A percentile compares a stretch with the other conserved stretches of the same genome.
These are phyloP conservation scores for Hamigera avellanea DNA, from an alignment of 495 filamentous ascomycete genomes.

Conservation along the genomic window DNA sequence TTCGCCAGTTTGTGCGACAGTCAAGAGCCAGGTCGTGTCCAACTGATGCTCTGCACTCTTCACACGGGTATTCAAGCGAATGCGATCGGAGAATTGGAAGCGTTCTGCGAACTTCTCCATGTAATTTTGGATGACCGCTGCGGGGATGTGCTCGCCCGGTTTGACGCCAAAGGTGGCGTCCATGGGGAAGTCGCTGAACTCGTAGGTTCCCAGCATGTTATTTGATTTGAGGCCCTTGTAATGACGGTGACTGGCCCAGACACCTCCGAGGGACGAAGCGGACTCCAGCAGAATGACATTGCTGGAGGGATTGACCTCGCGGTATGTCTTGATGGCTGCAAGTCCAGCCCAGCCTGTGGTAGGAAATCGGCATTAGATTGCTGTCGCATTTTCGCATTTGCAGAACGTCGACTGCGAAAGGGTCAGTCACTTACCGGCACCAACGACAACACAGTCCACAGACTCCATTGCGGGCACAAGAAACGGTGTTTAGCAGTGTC, in stretches of 20 bases:
- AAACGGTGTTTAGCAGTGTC: too few species aligned
- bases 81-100: conserved; percentile 41
- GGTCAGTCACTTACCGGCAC: conserved; percentile 25
- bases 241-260: conserved; percentile 53
- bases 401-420: neutral
- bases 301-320: conserved; percentile 38
- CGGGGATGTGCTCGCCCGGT: conserved; percentile 57
- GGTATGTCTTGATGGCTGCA: conserved; percentile 48
- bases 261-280: conserved; percentile 50
- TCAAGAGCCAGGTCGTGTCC: conserved; percentile 31
- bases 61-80: conserved; percentile 43
- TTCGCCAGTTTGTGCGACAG: conserved; percentile 9
- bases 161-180: conserved; percentile 47
- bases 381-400: neutral
- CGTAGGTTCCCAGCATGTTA: conserved; percentile 52
- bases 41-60: conserved; percentile 34
- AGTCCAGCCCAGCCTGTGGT: conserved; percentile 48
- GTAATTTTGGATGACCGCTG: conserved; percentile 52
- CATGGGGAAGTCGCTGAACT: conserved; percentile 68
- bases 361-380: neutral
- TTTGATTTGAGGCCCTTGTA: conserved; percentile 60
- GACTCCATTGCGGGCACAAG: conserved; percentile 12
- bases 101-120: conserved; percentile 48
- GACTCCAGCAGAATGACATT: conserved; percentile 43
- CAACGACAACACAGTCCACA: conserved; percentile 29